phyloP scores from a whole-genome alignment of 2,329 filamentous ascomycete species.

The Leptographium procerum region DNA sequence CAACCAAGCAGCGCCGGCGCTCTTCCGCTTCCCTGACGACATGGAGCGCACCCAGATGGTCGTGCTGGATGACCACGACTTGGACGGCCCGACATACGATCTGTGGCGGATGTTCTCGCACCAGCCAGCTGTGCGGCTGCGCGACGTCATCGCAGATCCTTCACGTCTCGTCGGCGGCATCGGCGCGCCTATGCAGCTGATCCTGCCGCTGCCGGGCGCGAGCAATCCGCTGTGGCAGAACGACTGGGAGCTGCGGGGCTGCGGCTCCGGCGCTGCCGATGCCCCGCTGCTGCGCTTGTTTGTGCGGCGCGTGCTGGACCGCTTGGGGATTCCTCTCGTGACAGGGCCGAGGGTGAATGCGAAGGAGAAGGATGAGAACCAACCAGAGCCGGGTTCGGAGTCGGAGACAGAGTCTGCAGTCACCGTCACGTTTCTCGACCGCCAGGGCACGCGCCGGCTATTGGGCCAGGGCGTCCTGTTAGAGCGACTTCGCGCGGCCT shows the following conservation, averaged over 20 bases:
- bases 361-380: background rate
- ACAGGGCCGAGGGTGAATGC: background rate
- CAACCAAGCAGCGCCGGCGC: background rate
- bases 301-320: background rate
- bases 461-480: constrained; percentile 3
- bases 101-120: constrained; percentile 25
- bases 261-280: constrained; percentile 9
- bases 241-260: constrained; percentile 23
- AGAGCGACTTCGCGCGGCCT: background rate
- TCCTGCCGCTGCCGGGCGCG: constrained; percentile 28
- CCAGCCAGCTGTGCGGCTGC: constrained; percentile 18
- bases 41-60: constrained; percentile 12
- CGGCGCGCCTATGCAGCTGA: constrained; percentile 12
- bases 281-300: constrained; percentile 22
- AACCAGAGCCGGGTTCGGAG: too few relatives aligned
- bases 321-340: background rate
- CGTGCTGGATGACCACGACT: constrained; percentile 22
- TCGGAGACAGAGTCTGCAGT: background rate
- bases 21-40: constrained; percentile 6
- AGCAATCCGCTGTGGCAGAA: constrained; percentile 31
- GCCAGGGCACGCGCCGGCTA: constrained; percentile 15
- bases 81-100: constrained; percentile 23
- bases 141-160: constrained; percentile 11
- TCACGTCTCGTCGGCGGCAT: background rate
- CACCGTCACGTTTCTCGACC: constrained; percentile 14